Conservation (phyloP, 352 stramenopile genomes). For the Phytophthora pistaciae region DNA sequence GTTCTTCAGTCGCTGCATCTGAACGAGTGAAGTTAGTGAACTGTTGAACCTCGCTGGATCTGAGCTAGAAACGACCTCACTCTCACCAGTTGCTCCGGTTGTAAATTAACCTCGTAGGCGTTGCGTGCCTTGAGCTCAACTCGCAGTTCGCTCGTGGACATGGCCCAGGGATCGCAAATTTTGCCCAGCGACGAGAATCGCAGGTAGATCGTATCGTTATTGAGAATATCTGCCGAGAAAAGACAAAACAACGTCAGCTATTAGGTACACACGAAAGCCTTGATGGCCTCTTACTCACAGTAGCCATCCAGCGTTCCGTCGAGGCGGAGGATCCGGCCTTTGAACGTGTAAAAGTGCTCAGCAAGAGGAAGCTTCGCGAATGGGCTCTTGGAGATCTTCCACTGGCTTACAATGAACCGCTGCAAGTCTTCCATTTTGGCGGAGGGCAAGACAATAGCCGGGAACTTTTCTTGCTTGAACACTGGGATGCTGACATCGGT, state of each 20-base stretch:
- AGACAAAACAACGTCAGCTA: neutral
- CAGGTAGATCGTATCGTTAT: slow-evolving; percentile 81
- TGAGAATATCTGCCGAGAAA: slow-evolving; percentile 54
- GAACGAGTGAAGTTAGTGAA: neutral
- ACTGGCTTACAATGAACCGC: slow-evolving; percentile 67
- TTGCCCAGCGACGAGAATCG: slow-evolving; percentile 71
- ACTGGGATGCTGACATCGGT: slow-evolving; percentile 16
- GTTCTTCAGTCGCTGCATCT: slow-evolving; percentile 74
- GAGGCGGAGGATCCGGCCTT: slow-evolving; percentile 70
- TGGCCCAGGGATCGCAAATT: slow-evolving; percentile 76
- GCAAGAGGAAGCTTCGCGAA: slow-evolving; percentile 47
- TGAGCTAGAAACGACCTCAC: neutral
- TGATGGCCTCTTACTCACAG: slow-evolving; percentile 43
- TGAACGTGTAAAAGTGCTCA: slow-evolving; percentile 82
- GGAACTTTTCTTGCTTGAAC: slow-evolving; percentile 72
- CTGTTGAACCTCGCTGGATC: neutral
- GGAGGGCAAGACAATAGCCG: slow-evolving; percentile 48
- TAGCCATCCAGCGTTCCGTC: slow-evolving; percentile 70
- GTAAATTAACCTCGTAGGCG: slow-evolving; percentile 70
- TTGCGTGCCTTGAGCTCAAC: slow-evolving; percentile 61
- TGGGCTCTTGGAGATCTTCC: slow-evolving; percentile 68
- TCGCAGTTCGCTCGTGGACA: slow-evolving; percentile 81
- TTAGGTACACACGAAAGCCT: neutral
- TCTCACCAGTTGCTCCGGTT: slow-evolving; percentile 71
- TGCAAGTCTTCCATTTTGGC: slow-evolving; percentile 60